Percentiles rank a stretch among this genome's conserved stretches.
These are phyloP conservation scores for Penicillium occitanis DNA, from an alignment of 2,329 filamentous ascomycete species.

Conservation along the genomic window DNA sequence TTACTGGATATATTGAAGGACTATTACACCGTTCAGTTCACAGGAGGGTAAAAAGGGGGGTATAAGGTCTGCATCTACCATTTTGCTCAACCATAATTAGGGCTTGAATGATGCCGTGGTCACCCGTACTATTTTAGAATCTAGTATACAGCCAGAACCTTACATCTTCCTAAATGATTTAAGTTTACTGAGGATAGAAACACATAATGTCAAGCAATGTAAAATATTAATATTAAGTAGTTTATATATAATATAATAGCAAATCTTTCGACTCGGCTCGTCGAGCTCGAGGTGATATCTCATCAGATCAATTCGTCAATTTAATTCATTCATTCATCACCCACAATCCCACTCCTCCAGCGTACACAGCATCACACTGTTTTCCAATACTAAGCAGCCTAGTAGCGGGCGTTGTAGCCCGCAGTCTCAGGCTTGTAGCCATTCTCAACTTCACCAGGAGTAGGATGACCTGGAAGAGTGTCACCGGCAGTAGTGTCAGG, in stretches of 20 bases:
- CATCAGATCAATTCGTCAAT: background rate
- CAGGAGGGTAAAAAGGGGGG: background rate
- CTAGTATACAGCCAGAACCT: background rate
- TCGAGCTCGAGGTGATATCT: background rate
- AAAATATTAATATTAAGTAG: background rate
- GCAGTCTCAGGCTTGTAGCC: conserved; percentile 20
- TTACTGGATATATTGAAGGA: background rate
- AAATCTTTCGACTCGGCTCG: background rate
- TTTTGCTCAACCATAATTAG: background rate
- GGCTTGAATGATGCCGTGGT: background rate
- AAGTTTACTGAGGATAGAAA: background rate
- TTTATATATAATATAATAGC: background rate
- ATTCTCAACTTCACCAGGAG: conserved; percentile 40
- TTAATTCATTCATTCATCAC: background rate
- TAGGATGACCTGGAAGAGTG: conserved; percentile 40
- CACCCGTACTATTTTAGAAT: background rate
- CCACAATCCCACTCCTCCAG: background rate
- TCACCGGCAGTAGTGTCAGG: conserved; percentile 31
- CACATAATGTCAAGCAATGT: background rate
- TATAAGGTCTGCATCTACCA: background rate
- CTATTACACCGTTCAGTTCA: background rate
- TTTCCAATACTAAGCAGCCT: background rate
- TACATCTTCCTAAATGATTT: background rate
- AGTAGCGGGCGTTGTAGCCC: conserved; percentile 11
- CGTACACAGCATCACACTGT: background rate